These are phyloP conservation scores for Lichenothelia convexa DNA, from an alignment of 495 filamentous ascomycete species.

Conservation along the genomic window DNA sequence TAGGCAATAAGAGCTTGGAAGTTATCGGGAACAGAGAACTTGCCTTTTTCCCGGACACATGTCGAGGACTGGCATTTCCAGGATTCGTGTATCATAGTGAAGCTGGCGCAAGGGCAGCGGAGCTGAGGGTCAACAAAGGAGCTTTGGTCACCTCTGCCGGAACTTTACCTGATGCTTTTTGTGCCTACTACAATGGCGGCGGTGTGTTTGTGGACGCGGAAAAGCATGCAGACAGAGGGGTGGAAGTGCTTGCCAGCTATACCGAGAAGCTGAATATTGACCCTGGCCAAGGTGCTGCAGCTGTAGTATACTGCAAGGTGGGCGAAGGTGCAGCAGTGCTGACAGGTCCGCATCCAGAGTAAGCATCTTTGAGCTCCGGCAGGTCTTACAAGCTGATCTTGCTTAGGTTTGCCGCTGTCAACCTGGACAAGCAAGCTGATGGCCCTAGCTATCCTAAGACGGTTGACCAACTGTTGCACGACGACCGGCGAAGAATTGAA, in stretches of 20 bases:
- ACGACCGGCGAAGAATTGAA: conserved; percentile 48
- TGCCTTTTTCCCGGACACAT: conserved; percentile 70
- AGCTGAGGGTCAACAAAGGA: conserved; percentile 44
- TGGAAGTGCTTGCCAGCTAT: conserved; percentile 74
- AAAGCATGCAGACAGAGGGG: conserved; percentile 36
- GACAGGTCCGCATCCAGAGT: conserved; percentile 91
- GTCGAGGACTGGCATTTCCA: conserved; percentile 69
- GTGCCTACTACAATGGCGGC: conserved; percentile 84
- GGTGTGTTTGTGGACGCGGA: conserved; percentile 81
- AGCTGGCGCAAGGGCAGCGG: conserved; percentile 57
- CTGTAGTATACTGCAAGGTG: conserved; percentile 73
- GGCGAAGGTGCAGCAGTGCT: conserved; percentile 68
- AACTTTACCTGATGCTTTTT: conserved; percentile 41
- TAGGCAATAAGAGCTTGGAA: conserved; percentile 61
- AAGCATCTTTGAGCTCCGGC: conserved; percentile 20
- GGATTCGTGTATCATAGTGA: conserved; percentile 91
- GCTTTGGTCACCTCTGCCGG: conserved; percentile 29
- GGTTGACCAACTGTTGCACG: conserved; percentile 47
- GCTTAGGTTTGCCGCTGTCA: conserved; percentile 61
- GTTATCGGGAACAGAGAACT: conserved; percentile 78
- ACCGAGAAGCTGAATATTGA: conserved; percentile 59
- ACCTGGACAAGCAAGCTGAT: conserved; percentile 45
- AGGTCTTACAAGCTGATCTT: background rate
- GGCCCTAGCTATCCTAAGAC: conserved; percentile 47
- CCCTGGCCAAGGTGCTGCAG: conserved; percentile 49